Base-by-base conservation (phyloP, 2,329 filamentous ascomycete species). In the Pseudogymnoascus sp. region DNA sequence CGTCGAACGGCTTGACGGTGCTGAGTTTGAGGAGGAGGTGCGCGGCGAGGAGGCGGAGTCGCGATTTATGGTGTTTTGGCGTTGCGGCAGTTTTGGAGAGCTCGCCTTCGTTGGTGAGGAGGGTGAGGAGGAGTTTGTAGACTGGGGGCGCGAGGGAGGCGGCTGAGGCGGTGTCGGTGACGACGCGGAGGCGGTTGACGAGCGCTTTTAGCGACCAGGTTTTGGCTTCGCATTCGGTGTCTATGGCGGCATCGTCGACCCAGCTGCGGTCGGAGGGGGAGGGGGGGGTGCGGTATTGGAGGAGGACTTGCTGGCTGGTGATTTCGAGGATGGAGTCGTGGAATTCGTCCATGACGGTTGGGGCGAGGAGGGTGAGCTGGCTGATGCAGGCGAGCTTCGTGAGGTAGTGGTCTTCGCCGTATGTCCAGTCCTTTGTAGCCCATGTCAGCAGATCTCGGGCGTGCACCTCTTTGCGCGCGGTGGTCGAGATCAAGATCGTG, bases 11-110 rank as follows among this genome's bases (percentile, higher is more conserved):
- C 71, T 88, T 89, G 47, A 85, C 81, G 19, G 86, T 88, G 72
- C 91, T 96, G 3, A 99, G 79, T 76, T 97, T 99, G 67, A 97
- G 78, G 33, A 90, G 80, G 35, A 90, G 83, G 68, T 92, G 89
- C 0, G 91, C 91, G 6, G 93, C 93, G 15, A 89, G 80, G 17
- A 97, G 82, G 57, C 93, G 86, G 38, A 97, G 82, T n/a, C 89
- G 86, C 44, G 90, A 84, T 72, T 87, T 89, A 75, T 97, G 92
- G 62, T 87, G 82, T 61, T 84, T 79, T 2, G 93, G 91, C 0
- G 93, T 96, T 66, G 89, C 83, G 66, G 85, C 82, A 28, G 83
- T 83, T 73, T 92, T 90, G 64, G 88, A 89, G 19, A 96, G 78
- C 74, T 97, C 91, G 60, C 95, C 95, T 59, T 90, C 84, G 40